phyloP scores from a whole-genome alignment of 306 rosid genomes.

The Vicia sativa region DNA sequence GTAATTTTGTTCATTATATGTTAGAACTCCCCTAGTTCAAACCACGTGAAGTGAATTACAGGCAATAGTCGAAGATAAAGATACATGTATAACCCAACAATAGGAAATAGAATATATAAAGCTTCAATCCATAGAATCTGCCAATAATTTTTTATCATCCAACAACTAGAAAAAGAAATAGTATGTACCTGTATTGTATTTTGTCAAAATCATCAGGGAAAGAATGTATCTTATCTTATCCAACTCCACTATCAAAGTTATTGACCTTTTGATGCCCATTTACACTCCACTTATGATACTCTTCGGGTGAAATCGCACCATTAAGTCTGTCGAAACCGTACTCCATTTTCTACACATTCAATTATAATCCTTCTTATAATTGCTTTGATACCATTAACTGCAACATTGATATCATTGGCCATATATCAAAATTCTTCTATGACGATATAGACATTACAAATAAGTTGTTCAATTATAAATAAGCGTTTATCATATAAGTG shows the following conservation, averaged over 20 bases:
- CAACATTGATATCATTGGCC: not conserved
- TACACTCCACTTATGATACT: not conserved
- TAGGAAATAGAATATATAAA: constrained; percentile 4
- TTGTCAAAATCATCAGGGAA: constrained; percentile 1
- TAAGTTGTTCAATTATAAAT: too few species aligned
- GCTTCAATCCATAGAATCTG: constrained; percentile 4
- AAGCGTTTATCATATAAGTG: too few species aligned
- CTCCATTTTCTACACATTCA: constrained; percentile 7
- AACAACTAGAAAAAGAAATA: constrained; percentile 4
- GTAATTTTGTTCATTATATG: not conserved
- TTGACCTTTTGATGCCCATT: not conserved
- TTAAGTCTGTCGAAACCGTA: not conserved
- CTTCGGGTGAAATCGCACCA: not conserved
- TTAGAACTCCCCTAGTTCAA: not conserved
- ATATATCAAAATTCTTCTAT: constrained; percentile 18
- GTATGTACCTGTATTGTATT: constrained; percentile 13
- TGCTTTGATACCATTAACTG: not conserved
- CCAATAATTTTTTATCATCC: not conserved
- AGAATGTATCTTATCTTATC: not conserved
- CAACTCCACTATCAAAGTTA: constrained; percentile 1
- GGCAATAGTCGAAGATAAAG: constrained; percentile 14
- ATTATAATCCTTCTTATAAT: not conserved
- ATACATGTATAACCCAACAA: not conserved
- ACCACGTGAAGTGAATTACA: constrained; percentile 1
- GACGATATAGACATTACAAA: not conserved